A percentile compares a stretch with the other conserved stretches of the same genome.
These are phyloP conservation scores for Cladosporium sp. DNA, from an alignment of 2,329 filamentous ascomycete genomes.

Conservation along the genomic window DNA sequence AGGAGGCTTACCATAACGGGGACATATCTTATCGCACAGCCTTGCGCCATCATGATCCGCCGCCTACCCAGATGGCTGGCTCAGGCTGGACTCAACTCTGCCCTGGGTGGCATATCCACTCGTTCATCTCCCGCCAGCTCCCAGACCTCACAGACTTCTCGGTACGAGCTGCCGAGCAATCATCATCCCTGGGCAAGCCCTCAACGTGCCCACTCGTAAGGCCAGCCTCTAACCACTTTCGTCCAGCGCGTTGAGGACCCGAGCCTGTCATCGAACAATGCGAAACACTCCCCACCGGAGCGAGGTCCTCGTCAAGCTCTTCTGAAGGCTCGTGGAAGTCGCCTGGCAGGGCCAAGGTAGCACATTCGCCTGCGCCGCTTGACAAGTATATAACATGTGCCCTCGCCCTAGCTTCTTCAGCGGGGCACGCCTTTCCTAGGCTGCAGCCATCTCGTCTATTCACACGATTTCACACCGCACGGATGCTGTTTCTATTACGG, in stretches of 20 bases:
- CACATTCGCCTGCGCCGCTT: neutral
- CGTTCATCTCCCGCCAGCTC: neutral
- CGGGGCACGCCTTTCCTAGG: neutral
- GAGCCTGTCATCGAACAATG: conserved; percentile 1
- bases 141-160: neutral
- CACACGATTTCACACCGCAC: neutral
- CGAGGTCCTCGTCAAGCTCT: conserved; percentile 7
- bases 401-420: neutral
- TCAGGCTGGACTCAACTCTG: neutral
- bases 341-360: neutral
- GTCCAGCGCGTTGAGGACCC: neutral
- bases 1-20: neutral
- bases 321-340: neutral
- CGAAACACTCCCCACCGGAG: conserved; percentile 8
- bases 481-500: conserved; percentile 11
- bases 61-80: neutral
- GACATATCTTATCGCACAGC: neutral
- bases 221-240: neutral
- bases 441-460: neutral
- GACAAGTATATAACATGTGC: neutral
- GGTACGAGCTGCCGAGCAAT: conserved; percentile 2
- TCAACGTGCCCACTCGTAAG: neutral
- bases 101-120: neutral
- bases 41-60: conserved; percentile 7
- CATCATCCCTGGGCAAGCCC: neutral